Percentiles rank a stretch among this genome's conserved stretches.
These are phyloP conservation scores for Ganoderma leucocontextum DNA, from an alignment of 1,284 basidiomycete species.

Conservation along the genomic window DNA sequence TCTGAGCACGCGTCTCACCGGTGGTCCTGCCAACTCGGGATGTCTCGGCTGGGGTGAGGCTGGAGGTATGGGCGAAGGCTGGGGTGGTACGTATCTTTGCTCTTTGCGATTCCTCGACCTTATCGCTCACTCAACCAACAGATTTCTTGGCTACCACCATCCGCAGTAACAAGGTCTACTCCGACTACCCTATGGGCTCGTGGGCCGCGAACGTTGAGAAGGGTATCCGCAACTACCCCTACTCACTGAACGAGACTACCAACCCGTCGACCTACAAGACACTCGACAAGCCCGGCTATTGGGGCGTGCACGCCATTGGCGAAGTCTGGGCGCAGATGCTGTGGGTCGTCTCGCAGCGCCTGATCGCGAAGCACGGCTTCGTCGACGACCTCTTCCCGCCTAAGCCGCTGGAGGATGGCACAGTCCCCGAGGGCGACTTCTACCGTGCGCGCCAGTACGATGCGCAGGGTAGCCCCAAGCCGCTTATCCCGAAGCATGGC, in stretches of 20 bases:
- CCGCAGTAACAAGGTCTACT: slow-evolving; percentile 76
- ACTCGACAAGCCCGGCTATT: slow-evolving; percentile 93
- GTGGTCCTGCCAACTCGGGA: slow-evolving; percentile 92
- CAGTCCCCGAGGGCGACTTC: slow-evolving; percentile 75
- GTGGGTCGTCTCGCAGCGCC: slow-evolving; percentile 80
- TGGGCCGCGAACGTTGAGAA: slow-evolving; percentile 86
- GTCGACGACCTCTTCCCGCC: slow-evolving; percentile 85
- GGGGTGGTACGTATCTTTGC: slow-evolving; percentile 68
- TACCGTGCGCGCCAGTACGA: slow-evolving; percentile 61
- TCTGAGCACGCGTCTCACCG: slow-evolving; percentile 91
- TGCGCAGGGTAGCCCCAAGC: slow-evolving; percentile 52
- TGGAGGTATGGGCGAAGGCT: slow-evolving; percentile 97
- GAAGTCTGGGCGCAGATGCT: slow-evolving; percentile 98
- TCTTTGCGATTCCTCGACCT: neutral
- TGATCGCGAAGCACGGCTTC: slow-evolving; percentile 87
- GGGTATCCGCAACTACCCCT: slow-evolving; percentile 91
- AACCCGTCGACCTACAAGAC: slow-evolving; percentile 97
- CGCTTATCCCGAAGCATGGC: slow-evolving; percentile 89
- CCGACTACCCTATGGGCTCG: slow-evolving; percentile 89
- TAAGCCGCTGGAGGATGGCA: slow-evolving; percentile 63
- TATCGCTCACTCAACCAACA: slow-evolving; percentile 34
- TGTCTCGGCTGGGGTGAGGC: slow-evolving; percentile 96
- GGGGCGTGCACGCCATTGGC: slow-evolving; percentile 91
- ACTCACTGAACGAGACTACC: slow-evolving; percentile 77
- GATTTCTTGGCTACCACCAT: slow-evolving; percentile 89